Evolutionary conservation across 1,139 yeast species (phyloP).

Genomic region (Suhomyces yuchorum): DNA sequence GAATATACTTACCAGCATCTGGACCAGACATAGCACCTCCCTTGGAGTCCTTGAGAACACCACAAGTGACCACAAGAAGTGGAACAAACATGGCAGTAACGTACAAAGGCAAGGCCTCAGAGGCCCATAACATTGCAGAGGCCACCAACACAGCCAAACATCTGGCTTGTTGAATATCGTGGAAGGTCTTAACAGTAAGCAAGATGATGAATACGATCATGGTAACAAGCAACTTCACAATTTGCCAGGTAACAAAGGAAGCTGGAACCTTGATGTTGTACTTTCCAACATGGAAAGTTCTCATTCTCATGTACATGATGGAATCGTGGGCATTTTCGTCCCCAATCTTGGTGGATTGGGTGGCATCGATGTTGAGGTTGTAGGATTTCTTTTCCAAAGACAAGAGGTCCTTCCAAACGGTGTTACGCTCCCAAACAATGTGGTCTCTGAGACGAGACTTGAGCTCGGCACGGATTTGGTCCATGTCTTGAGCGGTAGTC

Average conservation of each 20-base stretch:
- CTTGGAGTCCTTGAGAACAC: slow-evolving; percentile 62
- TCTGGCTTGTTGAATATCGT: slow-evolving; percentile 66
- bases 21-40: slow-evolving; percentile 58
- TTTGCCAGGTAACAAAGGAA: slow-evolving; percentile 35
- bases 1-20: slow-evolving; percentile 73
- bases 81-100: slow-evolving; percentile 85
- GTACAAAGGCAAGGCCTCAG: slow-evolving; percentile 87
- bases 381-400: slow-evolving; percentile 72
- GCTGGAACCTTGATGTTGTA: slow-evolving; percentile 28
- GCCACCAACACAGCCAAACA: slow-evolving; percentile 82
- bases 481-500: slow-evolving; percentile 39
- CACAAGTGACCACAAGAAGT: slow-evolving; percentile 69
- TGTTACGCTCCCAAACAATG: slow-evolving; percentile 94
- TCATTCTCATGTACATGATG: slow-evolving; percentile 29
- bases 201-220: slow-evolving; percentile 48
- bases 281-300: slow-evolving; percentile 5
- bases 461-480: slow-evolving; percentile 64
- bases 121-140: slow-evolving; percentile 88
- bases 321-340: slow-evolving; percentile 31
- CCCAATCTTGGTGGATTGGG: slow-evolving; percentile 34
- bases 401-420: slow-evolving; percentile 96
- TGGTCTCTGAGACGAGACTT: slow-evolving; percentile 83
- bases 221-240: slow-evolving; percentile 50
- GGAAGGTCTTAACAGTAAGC: slow-evolving; percentile 59
- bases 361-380: slow-evolving; percentile 35